Base-by-base conservation (phyloP, 768 basidiomycete genomes). In the Auriscalpium vulgare region DNA sequence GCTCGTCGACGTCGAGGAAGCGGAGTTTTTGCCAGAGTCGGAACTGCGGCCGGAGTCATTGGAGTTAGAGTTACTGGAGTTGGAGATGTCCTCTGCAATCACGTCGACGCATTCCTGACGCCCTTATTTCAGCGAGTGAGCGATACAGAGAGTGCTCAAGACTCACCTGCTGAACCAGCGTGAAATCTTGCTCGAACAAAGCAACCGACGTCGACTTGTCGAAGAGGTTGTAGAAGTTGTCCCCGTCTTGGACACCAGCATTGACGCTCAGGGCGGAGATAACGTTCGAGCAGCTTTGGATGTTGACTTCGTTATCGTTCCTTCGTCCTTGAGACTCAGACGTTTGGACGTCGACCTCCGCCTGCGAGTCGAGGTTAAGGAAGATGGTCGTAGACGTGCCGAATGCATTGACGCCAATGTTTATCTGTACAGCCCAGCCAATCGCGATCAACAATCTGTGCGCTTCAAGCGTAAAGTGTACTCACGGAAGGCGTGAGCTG, bases 361-460 rank as follows among this genome's bases (percentile, higher is more conserved):
- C 67, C 17, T 55, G 59, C 14, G 67, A 65, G 56, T 72, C 72
- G 46, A 73, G 62, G 54, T 74, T 69, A 40, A 81, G 60, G 65
- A 74, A 78, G 19, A 81, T 62, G 0, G 63, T 66, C 10, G 76
- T 73, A 7, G 71, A 60, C 3, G 68, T 74, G 11, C 61, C 71
- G 1, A 82, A 67, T 3, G 75, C 76, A 8, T 66, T 63, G 37
- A 83, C 62, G 5, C 76, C 75, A 52, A 83, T 67, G 53, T 75
- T 74, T 49, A 81, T 57, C 38, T 63, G 37, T 21, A 50, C 38
- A 19, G 17, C 9, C 10, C 10, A 21, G 35, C 17, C 38, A 44
- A 29, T 17, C 14, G 14, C 50, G 47, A 14, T 4, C 40, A 17
- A 13, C 40, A 9, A 43, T 43, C 4, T 29, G 29, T 4, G 4